A percentile compares a stretch with the other conserved stretches of the same genome.
These are phyloP conservation scores for Diaporthe amygdali DNA, from an alignment of 2,329 filamentous ascomycete species.

Conservation along the genomic window DNA sequence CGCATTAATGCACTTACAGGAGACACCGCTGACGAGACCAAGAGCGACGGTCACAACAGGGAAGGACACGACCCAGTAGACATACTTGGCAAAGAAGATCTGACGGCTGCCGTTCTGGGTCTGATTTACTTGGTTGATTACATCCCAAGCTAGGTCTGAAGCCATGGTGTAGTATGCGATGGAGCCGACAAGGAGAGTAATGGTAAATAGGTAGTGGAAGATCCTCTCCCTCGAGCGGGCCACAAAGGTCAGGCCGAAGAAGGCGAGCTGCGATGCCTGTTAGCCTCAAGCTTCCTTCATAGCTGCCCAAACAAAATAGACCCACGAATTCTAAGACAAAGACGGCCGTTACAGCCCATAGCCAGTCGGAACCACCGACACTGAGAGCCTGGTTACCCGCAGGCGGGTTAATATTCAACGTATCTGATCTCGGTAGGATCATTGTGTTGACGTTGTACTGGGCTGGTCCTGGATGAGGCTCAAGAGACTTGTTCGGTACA, in stretches of 20 bases:
- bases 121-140: conserved; percentile 44
- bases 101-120: conserved; percentile 43
- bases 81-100: conserved; percentile 61
- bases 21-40: conserved; percentile 55
- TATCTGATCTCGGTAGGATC: conserved; percentile 40
- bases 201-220: conserved; percentile 61
- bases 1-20: conserved; percentile 39
- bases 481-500: background rate
- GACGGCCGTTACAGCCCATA: conserved; percentile 59
- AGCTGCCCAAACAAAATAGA: background rate
- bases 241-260: conserved; percentile 43
- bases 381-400: conserved; percentile 44
- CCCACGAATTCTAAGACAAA: conserved; percentile 52
- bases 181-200: conserved; percentile 53
- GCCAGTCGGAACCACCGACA: conserved; percentile 57
- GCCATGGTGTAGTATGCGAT: conserved; percentile 59
- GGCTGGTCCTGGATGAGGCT: background rate
- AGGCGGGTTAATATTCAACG: conserved; percentile 52
- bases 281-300: conserved; percentile 8
- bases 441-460: conserved; percentile 5
- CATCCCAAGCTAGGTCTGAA: conserved; percentile 53
- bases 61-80: conserved; percentile 59
- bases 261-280: conserved; percentile 40
- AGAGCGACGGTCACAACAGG: conserved; percentile 50
- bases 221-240: conserved; percentile 54